A percentile compares a stretch with the other conserved stretches of the same genome.
These are phyloP conservation scores for Maudiozyma bulderi DNA, from an alignment of 805 yeast genomes.

Conservation along the genomic window DNA sequence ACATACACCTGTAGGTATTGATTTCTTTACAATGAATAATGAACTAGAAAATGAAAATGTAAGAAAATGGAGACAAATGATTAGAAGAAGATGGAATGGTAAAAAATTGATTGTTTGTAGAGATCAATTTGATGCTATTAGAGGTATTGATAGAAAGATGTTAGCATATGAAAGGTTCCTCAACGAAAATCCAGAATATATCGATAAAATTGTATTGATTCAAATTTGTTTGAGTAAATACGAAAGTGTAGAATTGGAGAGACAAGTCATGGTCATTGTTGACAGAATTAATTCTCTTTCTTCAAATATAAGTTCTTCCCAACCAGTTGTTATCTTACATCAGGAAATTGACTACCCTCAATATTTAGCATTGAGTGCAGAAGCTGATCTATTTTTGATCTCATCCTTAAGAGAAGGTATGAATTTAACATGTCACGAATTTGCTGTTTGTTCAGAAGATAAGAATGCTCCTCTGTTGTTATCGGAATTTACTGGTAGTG, in stretches of 20 bases:
- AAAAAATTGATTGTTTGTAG: slow-evolving; percentile 72
- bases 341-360: slow-evolving; percentile 86
- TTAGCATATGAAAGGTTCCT: slow-evolving; percentile 79
- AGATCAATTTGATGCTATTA: slow-evolving; percentile 76
- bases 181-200: slow-evolving; percentile 57
- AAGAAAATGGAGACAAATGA: slow-evolving; percentile 53
- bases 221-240: slow-evolving; percentile 67
- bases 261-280: slow-evolving; percentile 65
- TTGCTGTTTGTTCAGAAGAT: slow-evolving; percentile 60
- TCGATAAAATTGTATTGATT: slow-evolving; percentile 62
- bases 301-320: slow-evolving; percentile 60
- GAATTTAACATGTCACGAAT: slow-evolving; percentile 94
- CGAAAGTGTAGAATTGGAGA: slow-evolving; percentile 54
- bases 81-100: slow-evolving; percentile 67
- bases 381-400: slow-evolving; percentile 82
- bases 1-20: slow-evolving; percentile 71
- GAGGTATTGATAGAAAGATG: slow-evolving; percentile 83
- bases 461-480: slow-evolving; percentile 73
- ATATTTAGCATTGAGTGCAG: slow-evolving; percentile 74
- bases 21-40: slow-evolving; percentile 45
- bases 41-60: slow-evolving; percentile 44
- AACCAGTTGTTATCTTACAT: slow-evolving; percentile 79
- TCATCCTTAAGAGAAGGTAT: slow-evolving; percentile 93
- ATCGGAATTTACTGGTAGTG: slow-evolving; percentile 93
- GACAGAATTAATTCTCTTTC: slow-evolving; percentile 77